Conservation (phyloP, 768 basidiomycete species). For the Kwoniella shandongensis region DNA sequence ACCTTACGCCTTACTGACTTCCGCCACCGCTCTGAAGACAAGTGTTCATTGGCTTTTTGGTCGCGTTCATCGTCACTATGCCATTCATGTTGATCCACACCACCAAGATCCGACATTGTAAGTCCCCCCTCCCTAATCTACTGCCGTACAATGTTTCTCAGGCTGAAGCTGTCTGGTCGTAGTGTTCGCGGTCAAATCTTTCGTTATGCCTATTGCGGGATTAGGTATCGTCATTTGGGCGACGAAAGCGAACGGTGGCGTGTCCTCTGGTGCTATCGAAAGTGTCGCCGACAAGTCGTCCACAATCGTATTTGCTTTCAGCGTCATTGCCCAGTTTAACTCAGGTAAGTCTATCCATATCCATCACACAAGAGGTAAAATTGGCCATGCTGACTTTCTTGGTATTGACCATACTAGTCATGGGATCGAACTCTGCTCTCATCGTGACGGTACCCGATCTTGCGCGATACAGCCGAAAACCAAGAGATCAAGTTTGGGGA, state of each 20-base stretch:
- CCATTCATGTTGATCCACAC: slow-evolving; percentile 31
- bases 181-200: slow-evolving; percentile 24
- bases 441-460: slow-evolving; percentile 25
- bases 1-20: too few relatives aligned
- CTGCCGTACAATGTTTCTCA: background rate
- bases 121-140: background rate
- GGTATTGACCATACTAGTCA: slow-evolving; percentile 8
- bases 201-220: slow-evolving; percentile 17
- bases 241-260: slow-evolving; percentile 15
- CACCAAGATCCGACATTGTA: slow-evolving; percentile 21
- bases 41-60: slow-evolving; percentile 20
- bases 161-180: background rate
- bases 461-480: slow-evolving; percentile 18
- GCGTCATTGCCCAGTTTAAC: slow-evolving; percentile 21
- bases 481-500: slow-evolving; percentile 15
- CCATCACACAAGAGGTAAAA: too few relatives aligned
- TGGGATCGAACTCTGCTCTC: slow-evolving; percentile 28
- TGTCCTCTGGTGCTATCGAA: slow-evolving; percentile 9
- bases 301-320: slow-evolving; percentile 18
- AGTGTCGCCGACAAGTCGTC: slow-evolving; percentile 9
- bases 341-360: slow-evolving; percentile 8
- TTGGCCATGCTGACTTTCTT: too few relatives aligned
- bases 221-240: slow-evolving; percentile 22
- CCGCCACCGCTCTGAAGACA: slow-evolving; percentile 5
- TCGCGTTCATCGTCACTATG: slow-evolving; percentile 22